phyloP scores from a whole-genome alignment of 2,329 filamentous ascomycete genomes.

The Monosporascus cannonballus region DNA sequence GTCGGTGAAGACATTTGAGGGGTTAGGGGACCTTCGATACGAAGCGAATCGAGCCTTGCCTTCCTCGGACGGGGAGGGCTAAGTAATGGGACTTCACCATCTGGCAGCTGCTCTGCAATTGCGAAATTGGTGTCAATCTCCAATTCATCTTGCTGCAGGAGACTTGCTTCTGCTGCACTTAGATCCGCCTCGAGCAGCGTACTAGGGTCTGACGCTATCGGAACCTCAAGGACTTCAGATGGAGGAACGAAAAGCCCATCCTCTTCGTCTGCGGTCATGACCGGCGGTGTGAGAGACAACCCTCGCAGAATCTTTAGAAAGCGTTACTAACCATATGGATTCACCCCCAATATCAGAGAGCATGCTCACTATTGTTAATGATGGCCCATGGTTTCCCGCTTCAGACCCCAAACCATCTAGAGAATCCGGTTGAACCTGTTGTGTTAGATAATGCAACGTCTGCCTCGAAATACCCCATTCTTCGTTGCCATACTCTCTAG shows the following conservation, averaged over 20 bases:
- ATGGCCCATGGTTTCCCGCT: slow-evolving; percentile 6
- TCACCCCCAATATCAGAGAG: neutral
- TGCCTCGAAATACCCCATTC: slow-evolving; percentile 18
- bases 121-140: neutral
- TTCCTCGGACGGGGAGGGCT: neutral
- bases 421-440: slow-evolving; percentile 11
- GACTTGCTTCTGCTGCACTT: slow-evolving; percentile 12
- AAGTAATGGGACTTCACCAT: slow-evolving; percentile 6
- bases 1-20: slow-evolving; percentile 9
- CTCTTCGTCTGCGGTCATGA: slow-evolving; percentile 11
- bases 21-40: slow-evolving; percentile 20
- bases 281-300: slow-evolving; percentile 20
- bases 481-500: slow-evolving; percentile 8
- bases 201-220: slow-evolving; percentile 18
- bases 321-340: slow-evolving; percentile 2
- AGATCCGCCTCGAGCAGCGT: slow-evolving; percentile 23
- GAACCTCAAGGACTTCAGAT: slow-evolving; percentile 17
- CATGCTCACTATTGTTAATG: slow-evolving; percentile 7
- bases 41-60: slow-evolving; percentile 12
- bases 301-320: slow-evolving; percentile 10
- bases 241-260: slow-evolving; percentile 18
- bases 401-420: slow-evolving; percentile 5
- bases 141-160: slow-evolving; percentile 9
- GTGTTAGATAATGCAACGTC: slow-evolving; percentile 12
- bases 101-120: slow-evolving; percentile 5